Base-by-base conservation (phyloP, 441 rosid genomes). In the Cnidoscolus chayamansa region DNA sequence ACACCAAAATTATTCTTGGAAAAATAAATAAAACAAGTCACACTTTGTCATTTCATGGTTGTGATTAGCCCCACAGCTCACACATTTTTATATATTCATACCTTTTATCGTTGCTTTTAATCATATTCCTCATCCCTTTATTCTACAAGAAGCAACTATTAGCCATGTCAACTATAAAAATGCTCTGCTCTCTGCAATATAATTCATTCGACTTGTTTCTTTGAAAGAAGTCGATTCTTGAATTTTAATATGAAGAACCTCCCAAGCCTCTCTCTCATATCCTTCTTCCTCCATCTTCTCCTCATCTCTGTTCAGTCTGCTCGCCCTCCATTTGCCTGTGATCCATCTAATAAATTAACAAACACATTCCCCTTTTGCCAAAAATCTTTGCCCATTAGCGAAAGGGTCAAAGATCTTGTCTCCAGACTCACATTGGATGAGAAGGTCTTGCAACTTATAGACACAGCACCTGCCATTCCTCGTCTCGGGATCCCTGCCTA, bases 401-500 rank as follows among this genome's bases (percentile, higher is more conserved):
- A 77, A 17, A 83, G 93, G 71, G 97, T 74, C 13, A 72, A 75
- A 48, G 90, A 89, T 84, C 82, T 89, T 1, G 89, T 89, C 56
- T 88, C 86, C 4, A 71, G 93, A 59, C 82, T 91, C 68, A 86
- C 86, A 25, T 37, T 92, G 4, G 89, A 87, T 47, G 97, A 90
- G 79, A 90, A 92, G 67, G 82, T 88, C 68, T 81, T 89, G 40
- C 93, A 88, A 76, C 88, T 90, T 2, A 93, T 81, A 35, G 83
- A 88, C 78, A 58, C 88, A 7, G 88, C 88, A 48, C 77, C 93
- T 0, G 77, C 88, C n/a, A 85, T 92, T 66, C 89, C 96, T 0
- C 71, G 90, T 10, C 91, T 90, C 10, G 92, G 91, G 47, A 76
- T 92, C 48, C 96, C 92, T 4, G 82, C 74, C 16, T 90, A 90